A percentile compares a stretch with the other conserved stretches of the same genome.
phyloP scores from a whole-genome alignment of 2,329 filamentous ascomycete genomes.

The Fusarium sp. region DNA sequence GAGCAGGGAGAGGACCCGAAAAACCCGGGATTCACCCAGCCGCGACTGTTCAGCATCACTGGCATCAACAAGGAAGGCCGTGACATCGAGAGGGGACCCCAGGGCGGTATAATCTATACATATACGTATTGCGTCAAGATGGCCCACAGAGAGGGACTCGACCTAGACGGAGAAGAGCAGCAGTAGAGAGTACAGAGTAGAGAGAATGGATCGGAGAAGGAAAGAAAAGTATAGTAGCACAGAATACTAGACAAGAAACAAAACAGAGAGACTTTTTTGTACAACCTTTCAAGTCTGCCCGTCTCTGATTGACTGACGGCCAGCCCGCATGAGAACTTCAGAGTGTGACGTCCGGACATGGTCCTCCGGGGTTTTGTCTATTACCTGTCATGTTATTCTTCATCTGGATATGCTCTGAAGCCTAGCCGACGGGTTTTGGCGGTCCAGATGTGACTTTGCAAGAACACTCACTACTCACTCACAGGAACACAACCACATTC shows the following conservation, averaged over 20 bases:
- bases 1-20: neutral
- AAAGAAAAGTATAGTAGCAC: conserved; percentile 9
- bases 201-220: too few species aligned
- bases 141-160: too few species aligned
- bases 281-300: conserved; percentile 34
- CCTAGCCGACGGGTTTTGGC: conserved; percentile 19
- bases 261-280: conserved; percentile 19
- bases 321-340: neutral
- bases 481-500: conserved; percentile 5
- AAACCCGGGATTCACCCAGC: neutral
- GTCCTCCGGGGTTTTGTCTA: conserved; percentile 20
- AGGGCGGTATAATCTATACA: conserved; percentile 6
- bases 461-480: conserved; percentile 15
- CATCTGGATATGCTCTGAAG: neutral
- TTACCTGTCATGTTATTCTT: neutral
- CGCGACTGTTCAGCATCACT: conserved; percentile 34
- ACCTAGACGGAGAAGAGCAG: neutral
- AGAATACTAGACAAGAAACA: conserved; percentile 14
- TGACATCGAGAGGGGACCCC: neutral
- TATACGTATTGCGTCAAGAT: conserved; percentile 33
- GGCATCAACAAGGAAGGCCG: neutral
- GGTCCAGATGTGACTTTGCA: neutral
- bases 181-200: neutral
- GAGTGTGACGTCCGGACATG: conserved; percentile 23
- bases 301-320: conserved; percentile 23